Base-by-base conservation (phyloP, 2,329 filamentous ascomycete species). In the Colletotrichum sp. region DNA sequence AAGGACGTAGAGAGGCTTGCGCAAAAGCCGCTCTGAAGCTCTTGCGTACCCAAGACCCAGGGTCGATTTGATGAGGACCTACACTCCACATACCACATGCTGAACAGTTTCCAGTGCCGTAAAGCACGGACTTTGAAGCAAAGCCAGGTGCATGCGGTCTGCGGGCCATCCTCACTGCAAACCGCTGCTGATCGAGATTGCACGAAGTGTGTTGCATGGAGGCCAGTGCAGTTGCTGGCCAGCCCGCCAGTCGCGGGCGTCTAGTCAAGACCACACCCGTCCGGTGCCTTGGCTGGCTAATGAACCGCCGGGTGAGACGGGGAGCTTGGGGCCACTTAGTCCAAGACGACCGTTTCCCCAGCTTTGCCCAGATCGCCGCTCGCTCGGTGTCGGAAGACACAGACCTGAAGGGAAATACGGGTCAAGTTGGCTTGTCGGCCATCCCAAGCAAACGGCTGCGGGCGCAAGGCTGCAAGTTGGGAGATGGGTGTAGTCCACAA, bases 41-140 rank as follows among this genome's bases (percentile, higher is more conserved):
- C 36, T 15, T 72, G 63, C 63, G 55, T 21, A 24, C 16, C 39
- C 39, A 44, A 68, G 39, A 32, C 32, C 49, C 67, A 32, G 65
- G 39, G 72, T 57, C 44, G 24, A 60, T 66, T 73, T 76, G 70
- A 73, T 73, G 73, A 69, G 64, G 57, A 68, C 36, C 15, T 69
- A 26, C 57, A 55, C 32, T 73, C 70, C 70, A 72, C 70, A 73
- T 64, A 64, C 73, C 73, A 52, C 57, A 72, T 49, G 30, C 69
- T 55, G 73, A 26, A 44, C 57, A 34, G 34, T 69, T 60, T 64
- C 26, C 44, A 59, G 57, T 64, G 28, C 57, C 39, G 57, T 55
- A 63, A 28, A 21, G 57, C 70, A 52, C 70, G 24, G 62, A 18
- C 36, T 64, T 49, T 21, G 64, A 59, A 72, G 39, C 52, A 59